These are phyloP conservation scores for Cytospora paraplurivora DNA, from an alignment of 2,329 filamentous ascomycete genomes.

Conservation along the genomic window DNA sequence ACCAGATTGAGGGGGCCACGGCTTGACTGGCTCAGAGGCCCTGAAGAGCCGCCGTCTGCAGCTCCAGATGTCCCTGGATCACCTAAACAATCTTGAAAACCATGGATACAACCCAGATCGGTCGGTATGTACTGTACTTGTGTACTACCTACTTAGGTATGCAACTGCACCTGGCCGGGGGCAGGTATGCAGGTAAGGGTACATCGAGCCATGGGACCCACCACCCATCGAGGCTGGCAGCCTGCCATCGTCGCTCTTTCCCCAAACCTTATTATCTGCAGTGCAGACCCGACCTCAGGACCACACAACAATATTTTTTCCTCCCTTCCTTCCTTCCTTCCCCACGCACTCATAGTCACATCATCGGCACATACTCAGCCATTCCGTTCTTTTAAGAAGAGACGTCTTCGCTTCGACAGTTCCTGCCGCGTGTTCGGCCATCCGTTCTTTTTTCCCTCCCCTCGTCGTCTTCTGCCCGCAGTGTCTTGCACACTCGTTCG, in stretches of 20 bases:
- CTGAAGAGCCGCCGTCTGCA: neutral
- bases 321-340: conserved; percentile 10
- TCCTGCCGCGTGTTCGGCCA: conserved; percentile 28
- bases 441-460: conserved; percentile 18
- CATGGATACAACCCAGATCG: neutral
- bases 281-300: conserved; percentile 25
- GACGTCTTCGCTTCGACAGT: conserved; percentile 17
- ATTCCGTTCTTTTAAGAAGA: conserved; percentile 25
- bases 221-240: neutral
- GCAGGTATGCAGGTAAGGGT: neutral
- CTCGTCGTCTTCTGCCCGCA: conserved; percentile 5
- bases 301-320: neutral
- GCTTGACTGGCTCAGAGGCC: neutral
- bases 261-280: conserved; percentile 26
- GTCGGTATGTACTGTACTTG: neutral
- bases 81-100: neutral
- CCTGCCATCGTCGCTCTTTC: conserved; percentile 6
- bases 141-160: neutral
- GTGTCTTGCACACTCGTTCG: conserved; percentile 11
- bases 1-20: neutral
- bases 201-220: neutral
- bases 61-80: neutral
- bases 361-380: conserved; percentile 22
- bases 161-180: no score
- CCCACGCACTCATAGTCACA: conserved; percentile 17